A percentile compares a stretch with the other conserved stretches of the same genome.
These are phyloP conservation scores for Mycena belliarum DNA, from an alignment of 768 basidiomycete species.

Conservation along the genomic window DNA sequence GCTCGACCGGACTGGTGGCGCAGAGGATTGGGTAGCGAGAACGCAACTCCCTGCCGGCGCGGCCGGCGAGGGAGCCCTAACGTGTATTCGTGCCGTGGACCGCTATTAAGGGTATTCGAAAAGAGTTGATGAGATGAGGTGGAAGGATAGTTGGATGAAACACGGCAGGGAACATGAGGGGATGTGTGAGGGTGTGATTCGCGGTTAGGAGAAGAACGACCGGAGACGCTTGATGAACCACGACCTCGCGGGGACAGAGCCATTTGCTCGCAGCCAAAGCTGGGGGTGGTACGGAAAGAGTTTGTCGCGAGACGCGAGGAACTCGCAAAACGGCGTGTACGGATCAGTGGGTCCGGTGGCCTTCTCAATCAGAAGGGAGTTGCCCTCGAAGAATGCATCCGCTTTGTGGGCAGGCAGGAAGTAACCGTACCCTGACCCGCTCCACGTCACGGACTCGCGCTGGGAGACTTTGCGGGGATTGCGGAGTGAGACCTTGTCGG, in stretches of 20 bases:
- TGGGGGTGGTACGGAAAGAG: slow-evolving; percentile 16
- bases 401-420: slow-evolving; percentile 7
- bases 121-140: too few species aligned
- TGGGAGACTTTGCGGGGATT: slow-evolving; percentile 18
- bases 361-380: neutral
- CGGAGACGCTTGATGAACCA: slow-evolving; percentile 32
- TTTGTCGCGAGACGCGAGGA: slow-evolving; percentile 20
- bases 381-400: slow-evolving; percentile 18
- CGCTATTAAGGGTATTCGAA: too few species aligned
- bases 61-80: too few species aligned
- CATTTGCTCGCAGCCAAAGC: slow-evolving; percentile 27
- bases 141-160: too few species aligned
- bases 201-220: slow-evolving; percentile 21
- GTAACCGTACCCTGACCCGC: neutral
- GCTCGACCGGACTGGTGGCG: too few species aligned
- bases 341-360: neutral
- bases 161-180: too few species aligned
- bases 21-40: too few species aligned
- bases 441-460: slow-evolving; percentile 12
- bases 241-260: slow-evolving; percentile 25
- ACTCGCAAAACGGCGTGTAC: neutral
- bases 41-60: too few species aligned
- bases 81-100: too few species aligned
- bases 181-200: too few species aligned
- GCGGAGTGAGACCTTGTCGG: slow-evolving; percentile 4